Evolutionary conservation across 768 basidiomycete species (phyloP), one percentile per base, ranked within the genome.

Genomic region (Chalciporus chontae): DNA sequence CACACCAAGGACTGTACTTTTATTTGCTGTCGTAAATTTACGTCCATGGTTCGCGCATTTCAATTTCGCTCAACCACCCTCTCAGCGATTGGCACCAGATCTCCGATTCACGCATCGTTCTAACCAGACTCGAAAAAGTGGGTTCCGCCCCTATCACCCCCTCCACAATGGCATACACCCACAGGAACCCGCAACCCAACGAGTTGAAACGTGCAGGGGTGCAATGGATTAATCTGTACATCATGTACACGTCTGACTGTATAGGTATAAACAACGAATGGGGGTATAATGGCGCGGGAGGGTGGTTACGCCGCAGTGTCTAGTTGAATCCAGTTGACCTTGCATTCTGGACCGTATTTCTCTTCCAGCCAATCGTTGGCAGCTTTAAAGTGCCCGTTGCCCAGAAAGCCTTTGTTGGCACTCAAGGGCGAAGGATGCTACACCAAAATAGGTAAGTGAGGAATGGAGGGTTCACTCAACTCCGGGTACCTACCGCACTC

Each of bases 401-500:
- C 92, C 54, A 90, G 66, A 72, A 94, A 96, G 9, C 94, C 93
- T 50, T 77, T 77, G 55, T 77, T 69, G 4, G 87, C 93, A 46
- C 87, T 84, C 15, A 83, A 70, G 6, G 93, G 94, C 24, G 87
- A 91, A 15, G 93, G 93, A 69, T 96, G 93, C 80, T 89, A 69
- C 27, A 58, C 67, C 59, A 39, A 45, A 58, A 55, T 27, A n/a
- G 65, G 64, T 24, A 68, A 64, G 57, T 56, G 42, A 51, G 57
- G 53, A 56, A 57, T 70, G 48, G 43, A 51, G 47, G 52, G 42
- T 38, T 26, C 46, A 40, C 17, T 47, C 34, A 29, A 40, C 40
- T 45, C 34, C 51, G 46, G 41, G 48, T 47, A 77, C 84, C 69
- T 62, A 89, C 89, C 26, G 87, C 79, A 62, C 85, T 88, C 41